Percentiles rank a stretch among this genome's conserved stretches.
These are phyloP conservation scores for Leersia perrieri DNA, from an alignment of 176 grass and related monocot genomes.

Conservation along the genomic window DNA sequence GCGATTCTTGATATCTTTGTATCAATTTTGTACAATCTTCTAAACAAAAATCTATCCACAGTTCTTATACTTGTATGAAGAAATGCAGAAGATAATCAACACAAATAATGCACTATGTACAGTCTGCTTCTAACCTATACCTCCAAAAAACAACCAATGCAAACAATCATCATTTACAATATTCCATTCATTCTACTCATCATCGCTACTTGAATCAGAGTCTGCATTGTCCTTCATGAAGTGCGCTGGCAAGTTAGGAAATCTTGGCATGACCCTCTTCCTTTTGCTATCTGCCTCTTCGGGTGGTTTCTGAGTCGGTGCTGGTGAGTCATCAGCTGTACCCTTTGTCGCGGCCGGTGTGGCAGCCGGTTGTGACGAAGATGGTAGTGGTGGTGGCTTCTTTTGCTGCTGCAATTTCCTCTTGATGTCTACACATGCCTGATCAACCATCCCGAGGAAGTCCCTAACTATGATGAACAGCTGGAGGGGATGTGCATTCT, in stretches of 20 bases:
- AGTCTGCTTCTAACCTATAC: conserved; percentile 56
- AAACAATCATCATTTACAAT: conserved; percentile 55
- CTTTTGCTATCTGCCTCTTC: conserved; percentile 48
- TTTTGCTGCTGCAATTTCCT: conserved; percentile 73
- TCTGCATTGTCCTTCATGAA: conserved; percentile 82
- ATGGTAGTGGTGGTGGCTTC: conserved; percentile 14
- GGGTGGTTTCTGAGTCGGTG: conserved; percentile 38
- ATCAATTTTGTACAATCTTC: conserved; percentile 27
- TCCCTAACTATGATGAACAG: conserved; percentile 92
- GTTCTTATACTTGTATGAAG: conserved; percentile 14
- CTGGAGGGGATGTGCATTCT: conserved; percentile 62
- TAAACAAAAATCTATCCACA: not conserved
- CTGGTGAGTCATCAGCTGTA: conserved; percentile 18
- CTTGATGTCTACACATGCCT: conserved; percentile 83
- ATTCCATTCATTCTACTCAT: conserved; percentile 45
- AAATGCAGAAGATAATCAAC: conserved; percentile 33
- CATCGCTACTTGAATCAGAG: conserved; percentile 89
- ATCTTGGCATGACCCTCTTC: conserved; percentile 77
- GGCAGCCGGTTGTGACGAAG: conserved; percentile 31
- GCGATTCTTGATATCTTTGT: not conserved
- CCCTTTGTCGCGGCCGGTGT: not conserved
- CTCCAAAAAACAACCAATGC: conserved; percentile 58
- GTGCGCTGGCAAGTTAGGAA: conserved; percentile 81
- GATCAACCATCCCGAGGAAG: conserved; percentile 91
- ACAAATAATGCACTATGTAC: conserved; percentile 57